Conservation (phyloP, 1,139 yeast species). For the Geotrichum bryndzae region DNA sequence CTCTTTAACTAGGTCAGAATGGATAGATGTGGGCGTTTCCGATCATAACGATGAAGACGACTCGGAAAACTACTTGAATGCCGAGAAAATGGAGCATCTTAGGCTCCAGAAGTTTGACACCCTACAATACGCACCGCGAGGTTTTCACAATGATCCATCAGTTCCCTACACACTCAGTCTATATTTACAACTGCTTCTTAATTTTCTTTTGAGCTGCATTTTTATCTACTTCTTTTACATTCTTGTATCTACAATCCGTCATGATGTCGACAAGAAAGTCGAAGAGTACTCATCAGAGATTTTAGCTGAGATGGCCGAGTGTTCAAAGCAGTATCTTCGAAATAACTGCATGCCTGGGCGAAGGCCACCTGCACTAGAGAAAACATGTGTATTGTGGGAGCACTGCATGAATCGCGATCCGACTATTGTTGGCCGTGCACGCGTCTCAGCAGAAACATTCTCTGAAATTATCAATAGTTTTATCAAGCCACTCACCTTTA, state of each 20-base stretch:
- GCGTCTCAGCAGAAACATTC: conserved; percentile 72
- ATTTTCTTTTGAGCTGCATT: conserved; percentile 51
- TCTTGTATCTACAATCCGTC: conserved; percentile 53
- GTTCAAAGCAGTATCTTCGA: conserved; percentile 62
- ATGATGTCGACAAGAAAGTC: conserved; percentile 66
- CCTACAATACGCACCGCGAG: not conserved
- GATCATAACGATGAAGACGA: not conserved
- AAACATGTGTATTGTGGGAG: conserved; percentile 69
- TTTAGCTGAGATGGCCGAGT: conserved; percentile 59
- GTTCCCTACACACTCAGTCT: conserved; percentile 64
- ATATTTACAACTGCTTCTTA: conserved; percentile 65
- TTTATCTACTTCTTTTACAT: conserved; percentile 50
- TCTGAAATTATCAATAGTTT: conserved; percentile 80
- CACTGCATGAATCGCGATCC: conserved; percentile 87
- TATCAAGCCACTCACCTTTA: conserved; percentile 68
- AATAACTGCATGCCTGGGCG: conserved; percentile 58
- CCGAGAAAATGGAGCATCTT: not conserved
- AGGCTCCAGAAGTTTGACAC: not conserved
- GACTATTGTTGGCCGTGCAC: conserved; percentile 64
- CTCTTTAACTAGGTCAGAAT: not conserved
- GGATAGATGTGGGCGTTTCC: conserved; percentile 4
- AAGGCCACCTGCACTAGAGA: conserved; percentile 65
- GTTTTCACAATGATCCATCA: conserved; percentile 40
- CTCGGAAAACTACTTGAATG: not conserved
- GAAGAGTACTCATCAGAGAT: conserved; percentile 58